Evolutionary conservation across 2,329 filamentous ascomycete species (phyloP).

Genomic region (Trichophyton verrucosum): DNA sequence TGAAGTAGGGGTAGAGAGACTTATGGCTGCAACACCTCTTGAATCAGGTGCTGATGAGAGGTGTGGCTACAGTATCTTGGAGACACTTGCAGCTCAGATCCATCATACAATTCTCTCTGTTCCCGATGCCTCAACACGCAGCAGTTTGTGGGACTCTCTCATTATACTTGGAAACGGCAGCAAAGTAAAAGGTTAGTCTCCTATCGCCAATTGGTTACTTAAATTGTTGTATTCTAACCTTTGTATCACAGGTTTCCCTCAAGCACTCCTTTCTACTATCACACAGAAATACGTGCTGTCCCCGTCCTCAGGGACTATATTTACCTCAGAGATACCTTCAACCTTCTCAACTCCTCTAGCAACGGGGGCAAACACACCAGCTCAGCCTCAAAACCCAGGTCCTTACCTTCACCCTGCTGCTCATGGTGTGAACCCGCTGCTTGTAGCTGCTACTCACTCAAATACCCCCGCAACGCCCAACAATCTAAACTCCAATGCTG

Average conservation of each 20-base stretch:
- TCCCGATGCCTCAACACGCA: constrained; percentile 71
- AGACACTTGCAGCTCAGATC: constrained; percentile 71
- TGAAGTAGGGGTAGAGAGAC: constrained; percentile 51
- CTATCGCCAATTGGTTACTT: no score
- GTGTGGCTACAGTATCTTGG: constrained; percentile 53
- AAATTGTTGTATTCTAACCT: no score
- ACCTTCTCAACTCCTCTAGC: constrained; percentile 83
- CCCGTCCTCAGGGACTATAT: constrained; percentile 85
- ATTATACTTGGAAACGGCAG: constrained; percentile 85
- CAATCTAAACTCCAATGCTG: constrained; percentile 25
- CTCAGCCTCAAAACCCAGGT: constrained; percentile 33
- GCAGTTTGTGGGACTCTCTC: constrained; percentile 80
- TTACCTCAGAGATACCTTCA: constrained; percentile 90
- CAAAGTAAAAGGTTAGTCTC: constrained; percentile 43
- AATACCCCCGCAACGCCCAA: constrained; percentile 30
- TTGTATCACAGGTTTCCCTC: constrained; percentile 56
- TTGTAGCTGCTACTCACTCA: constrained; percentile 67
- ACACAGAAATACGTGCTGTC: constrained; percentile 77
- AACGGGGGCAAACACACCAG: constrained; percentile 78
- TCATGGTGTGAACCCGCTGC: constrained; percentile 69
- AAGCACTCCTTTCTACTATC: constrained; percentile 71
- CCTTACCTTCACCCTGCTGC: constrained; percentile 45
- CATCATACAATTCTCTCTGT: constrained; percentile 74
- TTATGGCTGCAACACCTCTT: constrained; percentile 41
- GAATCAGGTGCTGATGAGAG: constrained; percentile 21